phyloP scores from a whole-genome alignment of 352 stramenopile genomes.

The Pythium dissimile region DNA sequence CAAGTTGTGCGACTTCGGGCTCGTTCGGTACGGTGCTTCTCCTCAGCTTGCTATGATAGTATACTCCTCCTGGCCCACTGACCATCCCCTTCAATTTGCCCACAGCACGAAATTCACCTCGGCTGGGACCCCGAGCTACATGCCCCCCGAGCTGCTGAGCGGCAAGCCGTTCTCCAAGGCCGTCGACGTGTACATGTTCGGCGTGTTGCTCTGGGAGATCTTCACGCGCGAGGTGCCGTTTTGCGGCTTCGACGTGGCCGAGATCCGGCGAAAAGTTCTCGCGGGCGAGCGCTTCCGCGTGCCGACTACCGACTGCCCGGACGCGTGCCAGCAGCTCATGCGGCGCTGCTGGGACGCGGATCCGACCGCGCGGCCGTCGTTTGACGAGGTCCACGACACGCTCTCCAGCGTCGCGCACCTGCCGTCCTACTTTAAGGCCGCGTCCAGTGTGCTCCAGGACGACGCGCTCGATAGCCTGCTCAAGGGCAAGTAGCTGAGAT shows the following conservation, averaged over 20 bases:
- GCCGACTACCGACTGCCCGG: constrained; percentile 68
- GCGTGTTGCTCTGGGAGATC: constrained; percentile 90
- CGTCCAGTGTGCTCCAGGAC: constrained; percentile 6
- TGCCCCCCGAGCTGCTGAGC: constrained; percentile 84
- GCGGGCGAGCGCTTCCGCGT: constrained; percentile 67
- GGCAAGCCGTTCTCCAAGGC: constrained; percentile 83
- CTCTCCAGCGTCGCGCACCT: constrained; percentile 16
- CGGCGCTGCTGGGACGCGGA: constrained; percentile 64
- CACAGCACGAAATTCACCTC: constrained; percentile 65
- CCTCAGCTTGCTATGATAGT: too few relatives aligned
- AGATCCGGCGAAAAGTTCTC: constrained; percentile 74
- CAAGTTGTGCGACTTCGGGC: constrained; percentile 93
- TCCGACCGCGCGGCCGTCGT: constrained; percentile 43
- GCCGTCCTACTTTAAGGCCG: neutral
- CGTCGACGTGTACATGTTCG: constrained; percentile 93
- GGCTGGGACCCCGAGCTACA: constrained; percentile 90
- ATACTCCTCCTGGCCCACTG: too few relatives aligned
- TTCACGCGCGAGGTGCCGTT: constrained; percentile 81
- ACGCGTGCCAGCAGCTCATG: constrained; percentile 60
- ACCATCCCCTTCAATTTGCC: neutral
- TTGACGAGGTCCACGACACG: constrained; percentile 52
- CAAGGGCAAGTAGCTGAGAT: constrained; percentile 7
- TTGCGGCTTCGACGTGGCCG: constrained; percentile 56
- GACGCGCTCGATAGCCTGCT: constrained; percentile 18
- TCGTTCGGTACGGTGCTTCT: constrained; percentile 59